Base-by-base conservation (phyloP, 805 yeast species). In the Pichia ethanolica region DNA sequence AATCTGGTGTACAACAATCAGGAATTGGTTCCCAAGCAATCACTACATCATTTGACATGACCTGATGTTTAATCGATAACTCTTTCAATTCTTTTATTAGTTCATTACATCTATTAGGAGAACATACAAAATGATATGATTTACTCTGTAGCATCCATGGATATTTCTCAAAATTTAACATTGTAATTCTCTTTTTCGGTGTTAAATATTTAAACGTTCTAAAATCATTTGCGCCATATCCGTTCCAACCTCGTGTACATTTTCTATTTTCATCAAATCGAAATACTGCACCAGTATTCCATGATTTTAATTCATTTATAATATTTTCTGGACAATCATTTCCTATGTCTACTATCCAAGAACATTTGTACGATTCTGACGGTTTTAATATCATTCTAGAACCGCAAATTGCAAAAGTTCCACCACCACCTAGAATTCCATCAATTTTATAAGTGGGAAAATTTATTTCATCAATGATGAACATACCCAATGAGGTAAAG, bases 1-100 rank as follows among this genome's bases (percentile, higher is more conserved):
- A 72, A 35, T 73, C 82, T 2, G 80, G 75, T 0, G 59, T 63
- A 62, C 96, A 87, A 25, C 76, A 76, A 51, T 81, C 86, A 1
- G 97, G 97, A 7, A 86, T 77, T 0, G 97, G 97, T 65, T 90
- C 98, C 82, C 89, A 91, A 0, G 86, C 75, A 48, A 79, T 71
- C 3, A 70, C 56, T n/a, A 81, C 78, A 52, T 33, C 30, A 20
- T 9, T 26, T 10, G 7, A 10, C 20, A 7, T 27, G 14, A 11
- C 49, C 38, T 10, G 40, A n/a, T 13, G 13, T 42, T 13, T 33
- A 20, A 11, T 6, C 2, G 48, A 36, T 8, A 32, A 26, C 6
- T 50, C 60, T 20, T 59, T 44, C 41, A 74, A 51, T 10, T 66
- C 63, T 1, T 61, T 61, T 8, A 82, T 57, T 34, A 85, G 74